Percentiles rank a stretch among this genome's conserved stretches.
Conservation (phyloP, 2,329 filamentous ascomycete genomes). For the Sporothrix schenckii region DNA sequence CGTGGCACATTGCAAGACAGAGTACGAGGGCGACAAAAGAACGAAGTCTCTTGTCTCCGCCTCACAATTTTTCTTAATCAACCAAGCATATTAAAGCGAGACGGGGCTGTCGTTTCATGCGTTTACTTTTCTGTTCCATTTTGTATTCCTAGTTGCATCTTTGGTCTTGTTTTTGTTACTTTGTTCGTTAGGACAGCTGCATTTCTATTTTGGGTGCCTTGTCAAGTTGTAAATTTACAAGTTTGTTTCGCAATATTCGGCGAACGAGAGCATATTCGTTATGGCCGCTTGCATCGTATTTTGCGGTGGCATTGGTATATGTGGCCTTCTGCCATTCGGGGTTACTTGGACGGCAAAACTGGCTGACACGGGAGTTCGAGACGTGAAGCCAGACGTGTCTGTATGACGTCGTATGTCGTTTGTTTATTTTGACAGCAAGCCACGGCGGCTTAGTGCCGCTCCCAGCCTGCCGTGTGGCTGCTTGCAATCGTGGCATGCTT, state of each 20-base stretch:
- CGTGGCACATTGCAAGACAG: background rate
- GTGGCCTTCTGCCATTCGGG: too few relatives aligned
- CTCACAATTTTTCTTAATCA: background rate
- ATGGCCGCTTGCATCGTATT: too few relatives aligned
- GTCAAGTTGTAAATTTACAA: background rate
- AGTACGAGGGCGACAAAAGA: background rate
- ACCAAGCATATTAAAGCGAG: slow-evolving; percentile 19
- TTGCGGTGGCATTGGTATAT: too few relatives aligned
- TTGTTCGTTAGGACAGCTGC: background rate
- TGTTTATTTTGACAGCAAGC: slow-evolving; percentile 2
- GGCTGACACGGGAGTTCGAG: background rate
- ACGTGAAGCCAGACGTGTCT: background rate
- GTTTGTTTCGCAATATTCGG: too few relatives aligned
- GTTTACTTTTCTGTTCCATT: background rate
- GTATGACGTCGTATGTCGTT: background rate
- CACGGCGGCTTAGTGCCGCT: background rate
- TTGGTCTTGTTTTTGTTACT: background rate
- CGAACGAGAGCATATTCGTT: too few relatives aligned
- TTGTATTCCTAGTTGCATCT: slow-evolving; percentile 11
- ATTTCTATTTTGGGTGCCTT: background rate
- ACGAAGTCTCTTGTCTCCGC: background rate
- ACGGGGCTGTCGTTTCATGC: background rate
- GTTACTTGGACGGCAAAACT: too few relatives aligned
- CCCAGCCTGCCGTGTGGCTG: background rate
- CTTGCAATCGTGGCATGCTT: slow-evolving; percentile 13